Conservation (phyloP, 495 filamentous ascomycete genomes). For the Platismatia glauca region DNA sequence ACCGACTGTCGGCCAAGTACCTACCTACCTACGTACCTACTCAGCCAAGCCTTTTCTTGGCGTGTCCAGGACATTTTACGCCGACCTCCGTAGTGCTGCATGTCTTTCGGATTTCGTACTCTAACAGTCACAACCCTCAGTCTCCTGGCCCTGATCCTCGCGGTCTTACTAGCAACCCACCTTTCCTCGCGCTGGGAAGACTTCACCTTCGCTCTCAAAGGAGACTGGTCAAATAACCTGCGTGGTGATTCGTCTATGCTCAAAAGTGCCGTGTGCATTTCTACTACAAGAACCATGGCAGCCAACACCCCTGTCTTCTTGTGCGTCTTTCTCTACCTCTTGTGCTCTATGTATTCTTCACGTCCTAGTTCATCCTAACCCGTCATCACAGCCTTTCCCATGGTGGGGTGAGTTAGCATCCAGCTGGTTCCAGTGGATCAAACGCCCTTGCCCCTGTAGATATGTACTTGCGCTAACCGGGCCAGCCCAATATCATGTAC, state of each 20-base stretch:
- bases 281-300: constrained; percentile 6
- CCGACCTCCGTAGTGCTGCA: no score
- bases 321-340: not conserved
- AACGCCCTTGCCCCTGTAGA: not conserved
- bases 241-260: not conserved
- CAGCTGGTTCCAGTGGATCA: constrained; percentile 1
- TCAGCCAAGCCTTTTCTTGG: no score
- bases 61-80: no score
- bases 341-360: not conserved
- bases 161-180: not conserved
- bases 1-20: no score
- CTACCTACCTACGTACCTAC: no score
- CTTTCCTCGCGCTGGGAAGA: not conserved
- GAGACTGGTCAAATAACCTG: not conserved
- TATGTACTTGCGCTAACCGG: not conserved
- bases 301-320: constrained; percentile 63
- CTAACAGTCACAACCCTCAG: not conserved
- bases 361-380: not conserved
- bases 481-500: constrained; percentile 67
- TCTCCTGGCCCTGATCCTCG: not conserved
- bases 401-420: constrained; percentile 53
- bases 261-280: not conserved
- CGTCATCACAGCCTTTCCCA: constrained; percentile 45
- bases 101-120: not conserved
- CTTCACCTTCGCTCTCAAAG: not conserved